phyloP scores from a whole-genome alignment of 441 rosid species.

The Pelargonium citronellum region DNA sequence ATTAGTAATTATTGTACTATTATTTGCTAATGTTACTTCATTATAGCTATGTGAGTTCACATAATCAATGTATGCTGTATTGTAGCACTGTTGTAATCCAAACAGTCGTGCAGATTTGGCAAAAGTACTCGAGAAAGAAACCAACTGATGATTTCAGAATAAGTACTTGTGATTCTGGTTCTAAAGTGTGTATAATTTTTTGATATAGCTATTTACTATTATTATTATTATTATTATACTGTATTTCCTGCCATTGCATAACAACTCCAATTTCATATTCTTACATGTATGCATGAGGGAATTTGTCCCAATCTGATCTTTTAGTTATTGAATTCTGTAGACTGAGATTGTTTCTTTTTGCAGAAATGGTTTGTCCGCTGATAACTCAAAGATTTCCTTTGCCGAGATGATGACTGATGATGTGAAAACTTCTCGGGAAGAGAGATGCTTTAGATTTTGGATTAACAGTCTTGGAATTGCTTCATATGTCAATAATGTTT shows the following conservation, averaged over 20 bases:
- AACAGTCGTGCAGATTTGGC: not conserved
- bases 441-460: constrained; percentile 98
- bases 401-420: constrained; percentile 99
- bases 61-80: not conserved
- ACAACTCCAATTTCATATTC: not conserved
- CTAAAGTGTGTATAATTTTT: not conserved
- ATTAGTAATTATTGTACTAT: not conserved
- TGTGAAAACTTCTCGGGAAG: constrained; percentile 87
- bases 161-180: not conserved
- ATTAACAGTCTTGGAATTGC: constrained; percentile 88
- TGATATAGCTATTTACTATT: not conserved
- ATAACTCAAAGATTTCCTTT: constrained; percentile 54
- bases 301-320: not conserved
- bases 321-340: constrained; percentile 9
- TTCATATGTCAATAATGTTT: constrained; percentile 72
- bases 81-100: not conserved
- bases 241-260: not conserved
- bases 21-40: not conserved
- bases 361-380: constrained; percentile 86
- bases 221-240: not conserved
- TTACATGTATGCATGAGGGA: not conserved
- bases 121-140: not conserved
- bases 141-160: not conserved
- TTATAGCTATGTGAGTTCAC: not conserved
- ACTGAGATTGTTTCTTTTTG: constrained; percentile 19